These are phyloP conservation scores for Diaporthe citri DNA, from an alignment of 2,329 filamentous ascomycete genomes.

Conservation along the genomic window DNA sequence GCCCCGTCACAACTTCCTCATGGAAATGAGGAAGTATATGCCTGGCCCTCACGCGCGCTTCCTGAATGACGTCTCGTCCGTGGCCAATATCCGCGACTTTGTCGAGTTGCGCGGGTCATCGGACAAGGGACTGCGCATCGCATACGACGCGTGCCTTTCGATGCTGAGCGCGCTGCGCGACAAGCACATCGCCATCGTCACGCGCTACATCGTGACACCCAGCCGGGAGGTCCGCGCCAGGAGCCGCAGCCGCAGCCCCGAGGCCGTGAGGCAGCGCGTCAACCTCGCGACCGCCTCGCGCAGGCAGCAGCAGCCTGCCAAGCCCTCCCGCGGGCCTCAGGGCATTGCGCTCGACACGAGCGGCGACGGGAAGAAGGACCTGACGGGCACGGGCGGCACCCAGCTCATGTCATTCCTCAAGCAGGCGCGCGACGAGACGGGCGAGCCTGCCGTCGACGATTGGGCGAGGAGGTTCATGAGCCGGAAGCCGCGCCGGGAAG, in stretches of 20 bases:
- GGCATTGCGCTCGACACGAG: slow-evolving; percentile 48
- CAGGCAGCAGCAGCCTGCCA: slow-evolving; percentile 46
- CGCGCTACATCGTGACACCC: slow-evolving; percentile 93
- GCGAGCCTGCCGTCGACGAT: slow-evolving; percentile 83
- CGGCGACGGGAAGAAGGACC: slow-evolving; percentile 63
- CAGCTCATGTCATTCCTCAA: slow-evolving; percentile 96
- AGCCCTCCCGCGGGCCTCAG: slow-evolving; percentile 34
- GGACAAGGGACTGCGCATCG: slow-evolving; percentile 77
- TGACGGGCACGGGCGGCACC: slow-evolving; percentile 93
- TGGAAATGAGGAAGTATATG: slow-evolving; percentile 98
- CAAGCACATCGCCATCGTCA: slow-evolving; percentile 96
- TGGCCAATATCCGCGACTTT: slow-evolving; percentile 90
- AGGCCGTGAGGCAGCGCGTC: slow-evolving; percentile 60
- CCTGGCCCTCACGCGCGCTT: slow-evolving; percentile 92
- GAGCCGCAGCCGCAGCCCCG: slow-evolving; percentile 70
- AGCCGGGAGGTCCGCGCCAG: slow-evolving; percentile 79
- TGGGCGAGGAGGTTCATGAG: slow-evolving; percentile 73
- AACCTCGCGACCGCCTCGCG: slow-evolving; percentile 75
- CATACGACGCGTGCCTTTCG: slow-evolving; percentile 90
- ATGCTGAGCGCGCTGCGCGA: slow-evolving; percentile 80
- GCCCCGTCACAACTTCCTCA: slow-evolving; percentile 87
- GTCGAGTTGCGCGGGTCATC: slow-evolving; percentile 70
- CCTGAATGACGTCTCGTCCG: slow-evolving; percentile 80
- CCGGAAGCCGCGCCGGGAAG: slow-evolving; percentile 61
- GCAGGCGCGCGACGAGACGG: slow-evolving; percentile 95